Base-by-base conservation (phyloP, 2,329 filamentous ascomycete genomes). In the Cercospora canescens region DNA sequence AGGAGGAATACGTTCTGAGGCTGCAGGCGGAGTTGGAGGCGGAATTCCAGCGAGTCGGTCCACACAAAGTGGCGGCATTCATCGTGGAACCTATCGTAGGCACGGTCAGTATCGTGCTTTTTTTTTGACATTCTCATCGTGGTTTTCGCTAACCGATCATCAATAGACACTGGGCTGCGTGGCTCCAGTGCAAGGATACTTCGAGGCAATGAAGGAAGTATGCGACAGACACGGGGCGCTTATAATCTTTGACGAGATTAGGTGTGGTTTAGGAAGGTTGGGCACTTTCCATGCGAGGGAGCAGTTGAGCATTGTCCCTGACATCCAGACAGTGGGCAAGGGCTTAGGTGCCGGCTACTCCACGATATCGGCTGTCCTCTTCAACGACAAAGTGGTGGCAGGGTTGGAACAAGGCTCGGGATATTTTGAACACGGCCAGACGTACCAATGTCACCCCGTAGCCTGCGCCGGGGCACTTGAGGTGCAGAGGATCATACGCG, bases 291-390 rank as follows among this genome's bases (percentile, higher is more conserved):
- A 73, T 59, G 75, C 75, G 1, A 76, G 71, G 69, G 50, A 77
- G 63, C 67, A 71, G 26, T 64, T 68, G 37, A 81, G 76, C 0
- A 78, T 84, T 11, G 80, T 81, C 0, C 89, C 88, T 0, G 88
- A 91, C 70, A 81, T 91, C 1, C 83, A 88, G 72, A 85, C 86
- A 0, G 76, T 89, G 41, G 4, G 89, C 0, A 91, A 91, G 73
- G 86, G 85, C 0, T 79, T 91, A 0, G 87, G 84, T 0, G 88
- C 82, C 16, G 89, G 89, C 0, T 89, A 45, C 41, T 86, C 81
- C 18, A 82, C 87, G 0, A 81, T 89, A 6, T 85, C 87, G 0
- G 88, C 81, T 1, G 76, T 90, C 3, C 77, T 91, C 0, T 79
- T 87, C 2, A 80, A 82, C n/a, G 71, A 78, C 1, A 79, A 76